phyloP scores from a whole-genome alignment of 2,329 filamentous ascomycete species.

The Ophiosphaerella korrae region DNA sequence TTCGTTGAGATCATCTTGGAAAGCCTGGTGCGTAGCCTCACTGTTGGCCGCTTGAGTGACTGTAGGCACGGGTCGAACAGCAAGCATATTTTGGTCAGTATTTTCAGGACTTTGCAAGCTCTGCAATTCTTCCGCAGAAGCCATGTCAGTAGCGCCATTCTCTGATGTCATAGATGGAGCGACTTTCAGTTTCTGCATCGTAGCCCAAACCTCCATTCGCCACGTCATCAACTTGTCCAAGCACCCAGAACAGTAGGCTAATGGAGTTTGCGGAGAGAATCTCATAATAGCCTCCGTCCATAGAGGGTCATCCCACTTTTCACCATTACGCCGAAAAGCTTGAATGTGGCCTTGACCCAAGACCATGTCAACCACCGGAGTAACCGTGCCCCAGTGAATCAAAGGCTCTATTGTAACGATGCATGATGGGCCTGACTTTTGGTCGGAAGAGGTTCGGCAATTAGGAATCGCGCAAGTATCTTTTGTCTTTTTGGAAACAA shows the following conservation, averaged over 20 bases:
- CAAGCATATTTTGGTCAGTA: background rate
- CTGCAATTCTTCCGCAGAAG: background rate
- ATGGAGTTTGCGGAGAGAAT: background rate
- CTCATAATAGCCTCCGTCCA: constrained; percentile 9
- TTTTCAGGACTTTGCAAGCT: background rate
- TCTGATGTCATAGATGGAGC: background rate
- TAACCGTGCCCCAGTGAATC: constrained; percentile 15
- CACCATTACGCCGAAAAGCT: constrained; percentile 13
- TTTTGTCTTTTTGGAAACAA: background rate
- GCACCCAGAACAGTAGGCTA: constrained; percentile 17
- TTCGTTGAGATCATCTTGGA: background rate
- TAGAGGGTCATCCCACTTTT: constrained; percentile 10
- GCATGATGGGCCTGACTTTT: background rate
- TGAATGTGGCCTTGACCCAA: constrained; percentile 6
- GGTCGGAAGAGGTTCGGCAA: background rate
- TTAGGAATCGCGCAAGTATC: background rate
- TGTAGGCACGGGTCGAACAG: background rate
- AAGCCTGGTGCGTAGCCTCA: background rate
- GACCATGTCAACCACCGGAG: background rate
- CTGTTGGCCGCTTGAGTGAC: background rate
- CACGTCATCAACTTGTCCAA: constrained; percentile 12
- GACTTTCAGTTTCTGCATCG: background rate
- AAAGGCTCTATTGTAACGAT: constrained; percentile 14
- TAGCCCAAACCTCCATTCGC: constrained; percentile 2
- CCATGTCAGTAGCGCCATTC: background rate